Conservation (phyloP, 495 filamentous ascomycete genomes). For the Halenospora varia region DNA sequence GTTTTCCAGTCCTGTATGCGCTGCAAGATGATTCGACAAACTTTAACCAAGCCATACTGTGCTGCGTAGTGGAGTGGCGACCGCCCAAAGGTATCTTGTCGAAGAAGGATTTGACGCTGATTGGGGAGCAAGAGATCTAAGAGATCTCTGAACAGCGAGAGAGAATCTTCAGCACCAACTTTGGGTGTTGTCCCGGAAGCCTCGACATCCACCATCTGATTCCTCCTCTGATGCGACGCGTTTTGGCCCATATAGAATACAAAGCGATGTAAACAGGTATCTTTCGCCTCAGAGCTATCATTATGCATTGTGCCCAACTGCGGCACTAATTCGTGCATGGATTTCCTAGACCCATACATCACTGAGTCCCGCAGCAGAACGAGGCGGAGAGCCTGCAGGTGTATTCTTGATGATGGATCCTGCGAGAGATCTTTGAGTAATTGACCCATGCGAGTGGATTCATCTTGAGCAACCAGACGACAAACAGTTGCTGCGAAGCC, state of each 20-base stretch:
- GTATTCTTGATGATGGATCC: not conserved
- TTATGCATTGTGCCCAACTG: not conserved
- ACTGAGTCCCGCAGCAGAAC: not conserved
- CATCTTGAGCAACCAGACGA: no score
- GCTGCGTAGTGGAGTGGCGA: slow-evolving; percentile 89
- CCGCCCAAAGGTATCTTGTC: slow-evolving; percentile 71
- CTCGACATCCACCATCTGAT: not conserved
- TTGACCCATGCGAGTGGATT: no score
- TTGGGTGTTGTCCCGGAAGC: not conserved
- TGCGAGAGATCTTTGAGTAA: no score
- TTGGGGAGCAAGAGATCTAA: slow-evolving; percentile 59
- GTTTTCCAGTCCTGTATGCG: slow-evolving; percentile 73
- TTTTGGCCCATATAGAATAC: not conserved
- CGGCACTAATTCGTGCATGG: not conserved
- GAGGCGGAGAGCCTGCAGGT: not conserved
- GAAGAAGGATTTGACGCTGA: slow-evolving; percentile 61
- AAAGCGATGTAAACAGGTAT: not conserved
- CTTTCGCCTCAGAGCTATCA: not conserved
- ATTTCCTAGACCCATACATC: not conserved
- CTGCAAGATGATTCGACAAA: slow-evolving; percentile 76
- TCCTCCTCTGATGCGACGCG: not conserved
- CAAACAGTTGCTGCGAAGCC: no score
- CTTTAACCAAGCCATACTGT: slow-evolving; percentile 80
- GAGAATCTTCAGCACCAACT: slow-evolving; percentile 57
- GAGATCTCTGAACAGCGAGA: slow-evolving; percentile 67